Percentiles rank a stretch among this genome's conserved stretches.
Conservation (phyloP, 805 yeast genomes). For the Wickerhamomyces pijperi region DNA sequence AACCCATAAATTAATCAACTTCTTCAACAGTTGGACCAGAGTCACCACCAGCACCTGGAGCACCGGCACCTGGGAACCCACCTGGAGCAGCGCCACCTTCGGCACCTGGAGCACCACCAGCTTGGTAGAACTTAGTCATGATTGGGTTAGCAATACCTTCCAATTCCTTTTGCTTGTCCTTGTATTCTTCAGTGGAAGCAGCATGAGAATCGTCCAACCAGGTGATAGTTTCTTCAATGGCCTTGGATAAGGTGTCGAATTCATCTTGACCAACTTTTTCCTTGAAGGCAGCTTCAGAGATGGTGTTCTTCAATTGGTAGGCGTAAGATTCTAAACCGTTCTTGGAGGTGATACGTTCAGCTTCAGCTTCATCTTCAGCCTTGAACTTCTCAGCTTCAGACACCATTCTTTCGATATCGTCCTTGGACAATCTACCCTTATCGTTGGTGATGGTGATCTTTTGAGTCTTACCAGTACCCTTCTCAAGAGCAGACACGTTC, state of each 20-base stretch:
- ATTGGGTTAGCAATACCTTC: conserved; percentile 95
- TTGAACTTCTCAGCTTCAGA: conserved; percentile 95
- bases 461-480: conserved; percentile 97
- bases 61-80: conserved; percentile 47
- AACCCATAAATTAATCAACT: conserved; percentile 40
- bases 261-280: conserved; percentile 71
- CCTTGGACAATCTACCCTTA: conserved; percentile 97
- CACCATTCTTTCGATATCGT: conserved; percentile 96
- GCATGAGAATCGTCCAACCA: conserved; percentile 93
- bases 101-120: conserved; percentile 76
- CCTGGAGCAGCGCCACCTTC: conserved; percentile 53
- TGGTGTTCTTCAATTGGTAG: conserved; percentile 81
- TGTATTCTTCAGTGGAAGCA: conserved; percentile 86
- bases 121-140: conserved; percentile 93
- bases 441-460: conserved; percentile 97
- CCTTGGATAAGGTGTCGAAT: conserved; percentile 65
- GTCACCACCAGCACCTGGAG: conserved; percentile 44
- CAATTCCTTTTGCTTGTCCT: conserved; percentile 92
- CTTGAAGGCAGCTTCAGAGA: conserved; percentile 60
- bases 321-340: conserved; percentile 94
- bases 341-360: conserved; percentile 87
- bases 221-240: conserved; percentile 71
- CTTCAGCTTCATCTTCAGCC: conserved; percentile 93
- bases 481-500: conserved; percentile 94
- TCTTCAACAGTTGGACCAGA: conserved; percentile 70